Evolutionary conservation across 495 filamentous ascomycete species (phyloP).

Genomic region (Oidiodendron maius): DNA sequence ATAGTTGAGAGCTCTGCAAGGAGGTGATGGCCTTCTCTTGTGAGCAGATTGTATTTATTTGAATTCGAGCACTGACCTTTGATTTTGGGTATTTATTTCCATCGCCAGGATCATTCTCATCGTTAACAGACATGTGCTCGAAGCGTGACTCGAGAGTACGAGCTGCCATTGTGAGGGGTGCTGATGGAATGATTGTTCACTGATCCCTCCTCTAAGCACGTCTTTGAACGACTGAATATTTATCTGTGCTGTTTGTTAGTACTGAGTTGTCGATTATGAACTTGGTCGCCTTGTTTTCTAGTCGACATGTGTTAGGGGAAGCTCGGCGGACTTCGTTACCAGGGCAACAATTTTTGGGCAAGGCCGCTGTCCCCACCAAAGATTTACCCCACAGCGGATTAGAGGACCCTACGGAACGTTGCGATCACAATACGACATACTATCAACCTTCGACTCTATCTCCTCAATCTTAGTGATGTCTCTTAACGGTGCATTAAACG

Average conservation of each 20-base stretch:
- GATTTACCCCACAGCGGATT: not conserved
- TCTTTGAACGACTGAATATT: not conserved
- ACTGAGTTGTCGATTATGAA: not conserved
- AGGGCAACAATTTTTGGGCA: not conserved
- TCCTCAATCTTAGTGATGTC: conserved; percentile 10
- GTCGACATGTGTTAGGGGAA: not conserved
- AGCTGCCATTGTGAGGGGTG: conserved; percentile 35
- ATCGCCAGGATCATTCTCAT: conserved; percentile 62
- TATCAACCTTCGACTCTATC: not conserved
- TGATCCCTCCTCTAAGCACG: not conserved
- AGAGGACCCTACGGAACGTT: not conserved
- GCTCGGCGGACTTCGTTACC: not conserved
- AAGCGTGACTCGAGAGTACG: conserved; percentile 67
- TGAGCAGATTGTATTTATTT: conserved; percentile 18
- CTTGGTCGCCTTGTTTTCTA: not conserved
- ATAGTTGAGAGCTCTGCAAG: conserved; percentile 43
- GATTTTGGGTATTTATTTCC: conserved; percentile 54
- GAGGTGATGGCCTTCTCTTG: conserved; percentile 42
- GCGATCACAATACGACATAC: not conserved
- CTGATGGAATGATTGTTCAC: not conserved
- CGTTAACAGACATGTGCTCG: conserved; percentile 75
- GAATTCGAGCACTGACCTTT: conserved; percentile 50
- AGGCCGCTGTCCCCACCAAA: not conserved
- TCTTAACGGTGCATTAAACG: conserved; percentile 32
- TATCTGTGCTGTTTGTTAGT: conserved; percentile 14